Percentiles rank a stretch among this genome's conserved stretches.
phyloP scores from a whole-genome alignment of 257 asterid genomes.

The Penstemon newberryi region DNA sequence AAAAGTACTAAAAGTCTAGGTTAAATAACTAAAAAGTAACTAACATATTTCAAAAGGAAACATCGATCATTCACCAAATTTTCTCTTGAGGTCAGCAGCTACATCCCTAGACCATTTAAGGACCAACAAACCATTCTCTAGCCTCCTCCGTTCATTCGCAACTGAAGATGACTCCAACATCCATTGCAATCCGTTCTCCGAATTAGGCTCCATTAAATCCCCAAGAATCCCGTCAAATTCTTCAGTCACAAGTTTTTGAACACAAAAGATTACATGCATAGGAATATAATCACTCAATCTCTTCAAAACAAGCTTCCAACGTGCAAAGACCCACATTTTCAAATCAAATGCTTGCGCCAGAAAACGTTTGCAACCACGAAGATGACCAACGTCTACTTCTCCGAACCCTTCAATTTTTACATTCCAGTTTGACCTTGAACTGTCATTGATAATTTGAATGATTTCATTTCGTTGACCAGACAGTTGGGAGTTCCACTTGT shows the following conservation, averaged over 20 bases:
- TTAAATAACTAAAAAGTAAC: too few species aligned
- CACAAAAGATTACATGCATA: too few species aligned
- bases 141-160: constrained; percentile 17
- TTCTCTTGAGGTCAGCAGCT: background rate
- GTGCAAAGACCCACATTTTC: constrained; percentile 13
- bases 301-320: constrained; percentile 30
- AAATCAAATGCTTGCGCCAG: background rate
- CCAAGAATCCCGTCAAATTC: too few species aligned
- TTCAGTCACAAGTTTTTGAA: too few species aligned
- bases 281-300: constrained; percentile 20
- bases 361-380: background rate
- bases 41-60: too few species aligned
- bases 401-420: background rate
- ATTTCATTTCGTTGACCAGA: constrained; percentile 12
- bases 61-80: too few species aligned
- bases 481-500: constrained; percentile 2
- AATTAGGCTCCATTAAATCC: background rate
- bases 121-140: background rate
- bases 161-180: constrained; percentile 20
- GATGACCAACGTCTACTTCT: constrained; percentile 18
- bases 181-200: constrained; percentile 23
- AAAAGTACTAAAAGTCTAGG: too few species aligned
- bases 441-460: constrained; percentile 6
- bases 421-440: background rate
- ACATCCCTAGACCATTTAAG: constrained; percentile 9